Evolutionary conservation across 1,284 basidiomycete species (phyloP), one percentile per base, ranked within the genome.

Genomic region (Sporisorium graminicola): DNA sequence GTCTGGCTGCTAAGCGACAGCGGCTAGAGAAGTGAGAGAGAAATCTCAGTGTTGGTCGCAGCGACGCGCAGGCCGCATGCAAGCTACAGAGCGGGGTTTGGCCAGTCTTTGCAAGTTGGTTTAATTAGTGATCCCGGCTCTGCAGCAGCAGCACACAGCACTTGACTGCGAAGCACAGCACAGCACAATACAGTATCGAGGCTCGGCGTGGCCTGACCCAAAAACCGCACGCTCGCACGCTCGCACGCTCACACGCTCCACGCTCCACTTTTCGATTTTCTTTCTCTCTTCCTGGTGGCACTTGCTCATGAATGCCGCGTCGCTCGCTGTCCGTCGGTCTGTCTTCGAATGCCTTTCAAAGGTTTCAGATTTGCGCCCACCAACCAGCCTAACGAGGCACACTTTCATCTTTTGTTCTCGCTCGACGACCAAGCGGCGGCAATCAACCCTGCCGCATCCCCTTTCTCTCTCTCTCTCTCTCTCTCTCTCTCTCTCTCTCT

Each of bases 311-410:
- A 35, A 35, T 35, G 35, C 10, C 35, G 35, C 35, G 35, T 13
- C 24, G 6, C 20, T 46, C 26, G 13, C 26, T 27, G 24, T 31
- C 29, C n/a, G n/a, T n/a, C n/a, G n/a, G n/a, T n/a, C n/a, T n/a
- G n/a, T 46, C 20, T n/a, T 5, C 24, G 46, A 47, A 47, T 47
- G 46, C 46, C 20, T 47, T 47, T 26, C 26, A 14, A 5, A 14
- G 26, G 46, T 47, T 18, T 29, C 47, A 49, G 27, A 29, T 6
- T 29, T 49, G 18, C 47, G 47, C 47, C 47, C 47, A 49, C 47
- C 26, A 16, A n/a, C 37, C 37, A 40, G 46, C 44, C 13, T 26
- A 9, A 10, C 33, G 13, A 35, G 7, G 13, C 33, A 35, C 24
- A 47, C 24, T 27, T 47, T 40, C 37, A 47, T 27, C 46, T 47